Percentiles rank a stretch among this genome's conserved stretches.
Conservation (phyloP, 352 stramenopile genomes). For the Phytophthora cajani region DNA sequence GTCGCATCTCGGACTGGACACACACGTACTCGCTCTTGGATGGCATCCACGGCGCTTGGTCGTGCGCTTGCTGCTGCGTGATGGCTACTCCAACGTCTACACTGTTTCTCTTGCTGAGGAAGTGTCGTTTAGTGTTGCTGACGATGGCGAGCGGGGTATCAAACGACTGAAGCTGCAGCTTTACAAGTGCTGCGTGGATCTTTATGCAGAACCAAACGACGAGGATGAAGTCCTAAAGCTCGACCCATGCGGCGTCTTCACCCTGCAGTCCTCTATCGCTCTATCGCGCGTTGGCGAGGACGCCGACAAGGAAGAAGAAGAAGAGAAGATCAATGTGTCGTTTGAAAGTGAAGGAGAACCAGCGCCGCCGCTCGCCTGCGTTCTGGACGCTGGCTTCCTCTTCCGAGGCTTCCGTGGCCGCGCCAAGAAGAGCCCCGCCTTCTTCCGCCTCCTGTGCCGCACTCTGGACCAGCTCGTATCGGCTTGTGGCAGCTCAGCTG, state of each 20-base stretch:
- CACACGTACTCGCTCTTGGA: constrained; percentile 39
- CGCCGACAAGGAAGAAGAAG: constrained; percentile 18
- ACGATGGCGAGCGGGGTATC: constrained; percentile 5
- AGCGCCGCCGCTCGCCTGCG: constrained; percentile 38
- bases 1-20: constrained; percentile 25
- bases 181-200: constrained; percentile 27
- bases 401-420: constrained; percentile 57
- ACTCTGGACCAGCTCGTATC: constrained; percentile 45
- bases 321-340: constrained; percentile 10
- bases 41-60: constrained; percentile 21
- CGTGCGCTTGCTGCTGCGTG: constrained; percentile 29
- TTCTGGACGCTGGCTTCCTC: constrained; percentile 60
- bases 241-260: constrained; percentile 28
- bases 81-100: constrained; percentile 43
- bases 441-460: constrained; percentile 50
- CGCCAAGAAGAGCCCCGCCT: constrained; percentile 53
- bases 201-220: constrained; percentile 10
- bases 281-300: not conserved
- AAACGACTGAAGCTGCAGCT: constrained; percentile 34
- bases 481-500: constrained; percentile 3
- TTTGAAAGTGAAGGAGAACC: constrained; percentile 17
- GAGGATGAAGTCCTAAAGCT: constrained; percentile 19
- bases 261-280: constrained; percentile 31
- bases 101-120: constrained; percentile 28
- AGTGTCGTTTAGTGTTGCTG: constrained; percentile 14